These are phyloP conservation scores for Colletotrichum eremochloae DNA, from an alignment of 2,329 filamentous ascomycete species.

Conservation along the genomic window DNA sequence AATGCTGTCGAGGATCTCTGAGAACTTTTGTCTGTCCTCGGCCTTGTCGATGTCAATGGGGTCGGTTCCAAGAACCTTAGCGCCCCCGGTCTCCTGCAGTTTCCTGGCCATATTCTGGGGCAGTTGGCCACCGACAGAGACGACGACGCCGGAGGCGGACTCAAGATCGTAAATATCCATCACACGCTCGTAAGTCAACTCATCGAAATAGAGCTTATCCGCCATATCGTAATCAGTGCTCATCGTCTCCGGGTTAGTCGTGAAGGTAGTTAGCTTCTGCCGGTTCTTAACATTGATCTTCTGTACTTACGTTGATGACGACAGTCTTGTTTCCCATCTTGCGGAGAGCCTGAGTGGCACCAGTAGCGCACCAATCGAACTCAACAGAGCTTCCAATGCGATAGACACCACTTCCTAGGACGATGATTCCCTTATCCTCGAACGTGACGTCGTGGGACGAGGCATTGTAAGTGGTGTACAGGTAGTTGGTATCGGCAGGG, in stretches of 20 bases:
- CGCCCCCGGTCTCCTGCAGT: constrained; percentile 90
- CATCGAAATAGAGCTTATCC: constrained; percentile 96
- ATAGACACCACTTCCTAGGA: constrained; percentile 96
- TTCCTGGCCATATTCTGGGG: constrained; percentile 97
- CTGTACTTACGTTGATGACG: constrained; percentile 84
- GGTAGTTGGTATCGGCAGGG: constrained; percentile 93
- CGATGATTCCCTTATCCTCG: constrained; percentile 89
- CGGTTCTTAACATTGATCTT: too few species aligned
- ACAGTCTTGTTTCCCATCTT: constrained; percentile 96
- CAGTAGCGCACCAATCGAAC: constrained; percentile 98
- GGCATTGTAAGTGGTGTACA: constrained; percentile 98
- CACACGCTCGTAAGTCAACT: constrained; percentile 95
- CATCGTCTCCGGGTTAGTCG: constrained; percentile 84
- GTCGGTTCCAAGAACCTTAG: constrained; percentile 92
- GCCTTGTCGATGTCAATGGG: constrained; percentile 97
- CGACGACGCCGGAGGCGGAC: constrained; percentile 85
- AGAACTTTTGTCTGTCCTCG: constrained; percentile 98
- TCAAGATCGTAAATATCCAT: constrained; percentile 99
- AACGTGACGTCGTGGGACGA: constrained; percentile 94
- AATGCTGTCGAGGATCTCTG: constrained; percentile 95
- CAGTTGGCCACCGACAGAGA: constrained; percentile 95
- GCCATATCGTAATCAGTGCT: constrained; percentile 89
- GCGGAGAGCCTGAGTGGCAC: constrained; percentile 84
- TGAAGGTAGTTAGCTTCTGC: too few species aligned
- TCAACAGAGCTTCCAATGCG: constrained; percentile 97